A percentile compares a stretch with the other conserved stretches of the same genome.
Evolutionary conservation across 208 protist genomes (phyloP).

Genomic region (Willaertia magna): DNA sequence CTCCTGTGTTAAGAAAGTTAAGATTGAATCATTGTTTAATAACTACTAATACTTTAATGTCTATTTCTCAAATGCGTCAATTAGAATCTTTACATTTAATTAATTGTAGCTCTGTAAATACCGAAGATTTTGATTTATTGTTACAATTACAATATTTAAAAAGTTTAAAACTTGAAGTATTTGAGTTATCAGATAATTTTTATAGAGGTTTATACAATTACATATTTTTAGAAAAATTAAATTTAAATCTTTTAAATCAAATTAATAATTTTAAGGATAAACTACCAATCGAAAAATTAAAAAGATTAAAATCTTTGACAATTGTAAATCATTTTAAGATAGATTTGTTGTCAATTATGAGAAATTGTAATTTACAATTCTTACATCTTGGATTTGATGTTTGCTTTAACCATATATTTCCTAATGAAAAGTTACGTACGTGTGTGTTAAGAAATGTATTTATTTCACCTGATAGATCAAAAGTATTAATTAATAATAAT

Average conservation of each 20-base stretch:
- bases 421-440: neutral
- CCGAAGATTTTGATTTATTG: neutral
- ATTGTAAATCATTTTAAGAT: neutral
- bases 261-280: neutral
- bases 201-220: neutral
- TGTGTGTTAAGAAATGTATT: neutral
- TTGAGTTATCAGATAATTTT: neutral
- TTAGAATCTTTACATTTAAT: neutral
- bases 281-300: neutral
- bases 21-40: neutral
- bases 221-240: neutral
- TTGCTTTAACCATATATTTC: neutral
- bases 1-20: neutral
- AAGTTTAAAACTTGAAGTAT: neutral
- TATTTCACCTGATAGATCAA: neutral
- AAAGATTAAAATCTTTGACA: neutral
- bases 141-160: neutral
- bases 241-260: neutral
- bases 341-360: neutral
- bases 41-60: neutral
- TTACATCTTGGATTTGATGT: neutral
- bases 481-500: neutral
- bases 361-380: neutral
- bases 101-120: neutral
- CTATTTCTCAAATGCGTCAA: neutral